phyloP scores from a whole-genome alignment of 2,329 filamentous ascomycete genomes.

The Sporothrix pseudoabietina region DNA sequence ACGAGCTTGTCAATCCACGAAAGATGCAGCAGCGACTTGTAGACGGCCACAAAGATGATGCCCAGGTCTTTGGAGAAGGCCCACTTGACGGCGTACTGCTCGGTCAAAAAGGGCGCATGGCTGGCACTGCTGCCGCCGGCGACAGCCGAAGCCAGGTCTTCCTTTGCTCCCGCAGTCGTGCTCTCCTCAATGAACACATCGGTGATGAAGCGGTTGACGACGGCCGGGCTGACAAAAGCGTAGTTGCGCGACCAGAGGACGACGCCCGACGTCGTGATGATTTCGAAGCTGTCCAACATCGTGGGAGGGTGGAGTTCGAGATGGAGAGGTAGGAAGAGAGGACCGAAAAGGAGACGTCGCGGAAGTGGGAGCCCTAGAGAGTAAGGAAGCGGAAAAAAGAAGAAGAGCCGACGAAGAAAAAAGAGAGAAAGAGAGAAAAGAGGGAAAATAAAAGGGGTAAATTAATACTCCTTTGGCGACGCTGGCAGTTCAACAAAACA shows the following conservation, averaged over 20 bases:
- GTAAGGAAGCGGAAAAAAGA: background rate
- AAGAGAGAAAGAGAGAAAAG: background rate
- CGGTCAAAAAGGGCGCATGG: slow-evolving; percentile 74
- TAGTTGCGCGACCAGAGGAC: slow-evolving; percentile 95
- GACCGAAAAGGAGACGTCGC: background rate
- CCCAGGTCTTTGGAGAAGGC: slow-evolving; percentile 89
- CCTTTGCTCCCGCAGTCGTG: slow-evolving; percentile 62
- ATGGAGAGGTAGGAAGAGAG: background rate
- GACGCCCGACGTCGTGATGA: slow-evolving; percentile 91
- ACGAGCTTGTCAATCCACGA: slow-evolving; percentile 97
- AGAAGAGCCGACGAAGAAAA: background rate
- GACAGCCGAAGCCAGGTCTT: slow-evolving; percentile 60
- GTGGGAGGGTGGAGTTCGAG: slow-evolving; percentile 32
- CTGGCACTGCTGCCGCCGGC: slow-evolving; percentile 49
- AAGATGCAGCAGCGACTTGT: slow-evolving; percentile 90
- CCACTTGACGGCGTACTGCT: slow-evolving; percentile 95
- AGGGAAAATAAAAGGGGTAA: background rate
- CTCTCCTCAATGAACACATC: slow-evolving; percentile 98
- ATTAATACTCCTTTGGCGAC: background rate
- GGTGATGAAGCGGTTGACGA: slow-evolving; percentile 92
- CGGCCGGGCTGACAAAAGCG: slow-evolving; percentile 72
- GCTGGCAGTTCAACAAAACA: background rate
- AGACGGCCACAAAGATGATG: slow-evolving; percentile 95
- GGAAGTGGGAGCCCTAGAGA: background rate
- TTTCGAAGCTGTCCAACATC: slow-evolving; percentile 97